Evolutionary conservation across 495 filamentous ascomycete genomes (phyloP), one percentile per base, ranked within the genome.

Genomic region (Neurospora tetrasperma): DNA sequence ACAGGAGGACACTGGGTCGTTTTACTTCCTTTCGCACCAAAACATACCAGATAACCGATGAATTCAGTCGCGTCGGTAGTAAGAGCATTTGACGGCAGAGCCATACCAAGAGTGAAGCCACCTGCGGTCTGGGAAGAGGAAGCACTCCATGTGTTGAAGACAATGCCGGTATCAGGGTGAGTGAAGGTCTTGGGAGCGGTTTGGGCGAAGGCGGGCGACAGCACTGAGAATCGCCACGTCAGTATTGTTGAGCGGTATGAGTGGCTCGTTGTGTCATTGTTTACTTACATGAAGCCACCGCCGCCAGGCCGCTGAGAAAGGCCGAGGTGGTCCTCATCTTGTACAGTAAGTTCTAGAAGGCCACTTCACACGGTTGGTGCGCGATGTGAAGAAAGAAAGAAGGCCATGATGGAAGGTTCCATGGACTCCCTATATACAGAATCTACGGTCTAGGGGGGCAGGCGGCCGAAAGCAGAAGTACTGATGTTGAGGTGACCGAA

Each of bases 1-100:
- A 72, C 46, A 10, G 39, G 20, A 38, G 9, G 73, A 73, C n/a
- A 59, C 74, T 66, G 31, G 1, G 9, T 20, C 16, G 41, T 8
- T 69, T 6, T 20, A 39, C 16, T 48, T 75, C 44, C 10, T 40
- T 74, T 71, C 71, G 72, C 5, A 10, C 72, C 5, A 10, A 75
- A 68, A 77, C 85, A 4, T 80, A 87, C 86, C 73, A 88, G 80
- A 69, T 84, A 78, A 23, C 89, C 89, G 75, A 90, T 88, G 73
- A 89, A 90, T 74, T 90, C 89, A 44, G 77, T 82, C 6, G 85
- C 83, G 75, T 89, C 82, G 27, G 80, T 82, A 2, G 82, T 82
- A n/a, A 86, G 80, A 27, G 83, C 84, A 73, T 85, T 80, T 8
- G 78, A 73, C 8, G 89, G 89, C 43, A 91, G 78, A 12, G 87